Evolutionary conservation across 208 protist genomes (phyloP).

Genomic region (Crithidia expoeki): DNA sequence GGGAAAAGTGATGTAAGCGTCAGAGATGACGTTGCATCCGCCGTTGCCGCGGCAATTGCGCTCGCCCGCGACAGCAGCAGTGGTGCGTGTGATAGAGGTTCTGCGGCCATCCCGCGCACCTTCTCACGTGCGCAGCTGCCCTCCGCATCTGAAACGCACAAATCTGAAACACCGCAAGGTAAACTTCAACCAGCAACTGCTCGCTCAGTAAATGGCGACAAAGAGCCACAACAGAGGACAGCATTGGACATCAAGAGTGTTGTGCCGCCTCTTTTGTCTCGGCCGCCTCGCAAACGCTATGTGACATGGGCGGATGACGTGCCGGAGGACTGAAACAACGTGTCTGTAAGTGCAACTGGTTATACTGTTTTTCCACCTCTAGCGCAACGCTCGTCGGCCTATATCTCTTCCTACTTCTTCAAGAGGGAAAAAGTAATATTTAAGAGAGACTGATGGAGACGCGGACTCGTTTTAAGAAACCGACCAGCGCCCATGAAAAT

Average conservation of each 20-base stretch:
- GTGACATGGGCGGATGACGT: conserved; percentile 28
- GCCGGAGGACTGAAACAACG: conserved; percentile 15
- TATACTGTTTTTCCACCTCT: too few species aligned
- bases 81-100: neutral
- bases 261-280: neutral
- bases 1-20: neutral
- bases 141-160: neutral
- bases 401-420: too few species aligned
- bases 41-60: conserved; percentile 7
- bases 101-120: neutral
- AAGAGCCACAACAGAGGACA: neutral
- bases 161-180: neutral
- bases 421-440: too few species aligned
- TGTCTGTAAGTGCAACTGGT: neutral
- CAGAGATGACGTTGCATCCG: neutral
- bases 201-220: neutral
- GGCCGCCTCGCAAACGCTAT: conserved; percentile 15
- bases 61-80: conserved; percentile 8
- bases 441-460: too few species aligned
- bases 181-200: neutral
- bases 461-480: too few species aligned
- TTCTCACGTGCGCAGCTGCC: neutral
- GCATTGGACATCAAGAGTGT: neutral
- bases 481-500: too few species aligned
- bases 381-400: too few species aligned